Conservation (phyloP, 2,329 filamentous ascomycete genomes). For the Laburnicola sp. region DNA sequence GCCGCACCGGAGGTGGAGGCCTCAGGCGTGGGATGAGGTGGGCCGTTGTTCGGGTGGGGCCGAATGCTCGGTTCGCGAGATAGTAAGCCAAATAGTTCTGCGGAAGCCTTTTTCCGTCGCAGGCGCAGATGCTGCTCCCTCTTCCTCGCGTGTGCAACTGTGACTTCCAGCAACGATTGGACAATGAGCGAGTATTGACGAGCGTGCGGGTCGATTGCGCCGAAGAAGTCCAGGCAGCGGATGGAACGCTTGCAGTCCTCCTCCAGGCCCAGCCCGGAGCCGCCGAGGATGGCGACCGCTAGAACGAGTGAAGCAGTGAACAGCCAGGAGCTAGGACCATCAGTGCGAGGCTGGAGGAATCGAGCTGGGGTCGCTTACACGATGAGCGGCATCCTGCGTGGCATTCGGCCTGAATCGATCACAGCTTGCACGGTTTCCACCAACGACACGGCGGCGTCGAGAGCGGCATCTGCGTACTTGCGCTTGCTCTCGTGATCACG, state of each 20-base stretch:
- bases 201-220: slow-evolving; percentile 33
- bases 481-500: slow-evolving; percentile 30
- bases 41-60: slow-evolving; percentile 6
- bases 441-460: slow-evolving; percentile 33
- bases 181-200: slow-evolving; percentile 34
- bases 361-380: slow-evolving; percentile 22
- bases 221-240: slow-evolving; percentile 33
- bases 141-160: slow-evolving; percentile 28
- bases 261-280: slow-evolving; percentile 26
- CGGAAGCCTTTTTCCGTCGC: slow-evolving; percentile 34
- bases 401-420: slow-evolving; percentile 24
- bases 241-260: slow-evolving; percentile 29
- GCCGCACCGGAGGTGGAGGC: slow-evolving; percentile 6
- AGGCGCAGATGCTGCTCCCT: slow-evolving; percentile 26
- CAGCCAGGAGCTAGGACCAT: slow-evolving; percentile 24
- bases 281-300: slow-evolving; percentile 30
- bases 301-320: slow-evolving; percentile 37
- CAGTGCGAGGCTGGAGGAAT: slow-evolving; percentile 24
- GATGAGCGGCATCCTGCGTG: slow-evolving; percentile 36
- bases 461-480: slow-evolving; percentile 36
- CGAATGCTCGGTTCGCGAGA: slow-evolving; percentile 25
- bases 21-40: not conserved
- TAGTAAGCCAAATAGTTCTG: slow-evolving; percentile 34
- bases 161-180: slow-evolving; percentile 31
- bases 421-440: slow-evolving; percentile 32